Evolutionary conservation across 331 rosid species (phyloP), one percentile per base, ranked within the genome.

Genomic region (Telfairia occidentalis): DNA sequence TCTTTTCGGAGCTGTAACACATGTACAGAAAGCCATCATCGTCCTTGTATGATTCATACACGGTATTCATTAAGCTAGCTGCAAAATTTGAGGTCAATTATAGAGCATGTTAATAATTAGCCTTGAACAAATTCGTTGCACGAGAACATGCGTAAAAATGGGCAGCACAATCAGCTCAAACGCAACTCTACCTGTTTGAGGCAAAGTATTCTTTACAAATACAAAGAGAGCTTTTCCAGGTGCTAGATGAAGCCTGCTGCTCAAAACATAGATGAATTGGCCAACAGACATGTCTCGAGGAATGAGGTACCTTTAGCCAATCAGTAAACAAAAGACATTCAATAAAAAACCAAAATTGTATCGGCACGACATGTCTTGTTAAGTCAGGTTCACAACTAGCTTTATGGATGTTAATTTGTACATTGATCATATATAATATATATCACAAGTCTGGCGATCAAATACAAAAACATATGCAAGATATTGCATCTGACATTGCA

Each of bases 21-120:
- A 89, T 82, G 89, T 92, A 92, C 4, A 90, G 91, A 89, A 90
- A 90, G 74, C 96, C 96, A 87, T 90, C 98, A 29, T 81, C 84
- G 40, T 92, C 96, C 83, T 81, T 92, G 86, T 79, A 87, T 23
- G 96, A 86, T 79, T 72, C 82, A 73, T 87, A 85, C 18, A 90
- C 88, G 24, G 85, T 72, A 49, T 82, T 86, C 92, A 90, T 77
- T 74, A 92, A 49, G 79, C 80, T 83, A 37, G 90, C 96, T 92
- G 96, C 87, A 82, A 53, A 74, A 24, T 28, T 7, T 46, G 26
- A 73, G 8, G 79, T 57, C 35, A 54, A 7, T 23, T 7, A 38
- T 73, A 15, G 4, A 42, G 30, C 43, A 19, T 11, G 32, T 67
- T 67, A 26, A 16, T 43, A 65, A 34, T 8, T 67, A 11, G 43